Evolutionary conservation across 179 eudicot genomes (phyloP), one percentile per base, ranked within the genome.

Genomic region (Silene coronaria): DNA sequence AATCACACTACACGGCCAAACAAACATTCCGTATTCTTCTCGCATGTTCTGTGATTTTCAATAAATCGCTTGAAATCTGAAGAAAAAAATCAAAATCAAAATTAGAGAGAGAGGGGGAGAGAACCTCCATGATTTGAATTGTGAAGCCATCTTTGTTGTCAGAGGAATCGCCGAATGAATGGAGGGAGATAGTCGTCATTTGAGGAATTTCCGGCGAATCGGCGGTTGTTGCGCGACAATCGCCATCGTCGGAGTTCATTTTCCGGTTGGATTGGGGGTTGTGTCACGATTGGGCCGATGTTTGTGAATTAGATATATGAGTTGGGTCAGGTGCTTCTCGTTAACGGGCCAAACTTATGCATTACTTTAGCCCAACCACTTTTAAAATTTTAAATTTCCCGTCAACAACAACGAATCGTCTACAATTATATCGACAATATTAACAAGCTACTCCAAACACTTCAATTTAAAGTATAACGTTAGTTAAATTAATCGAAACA

Each of bases 21-120:
- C 89, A 61, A 90, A 94, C 87, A 92, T 75, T 22, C 98, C 98
- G 53, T 94, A 94, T 14, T 93, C 97, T 75, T 91, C 98, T 77
- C 77, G 81, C 89, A 91, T 88, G 69, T 79, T 90, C 98, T 93
- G 83, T 22, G 28, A 12, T 19, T 45, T 36, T 12, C 2, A 36
- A 9, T n/a, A 23, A 21, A 3, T 7, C 24, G 70, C 12, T 62
- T 67, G 9, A 14, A 80, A 5, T 9, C 45, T 14, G 1, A 63
- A n/a, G 17, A 19, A 55, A 71, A n/a, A 21, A 16, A 1, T 6
- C 42, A 32, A 32, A 32, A 2, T 32, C 5, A 22, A n/a, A 22
- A 0, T 21, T 2, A 21, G 23, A 23, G 17, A 19, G 23, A 27
- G 16, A 10, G 14, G 11, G 10, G 7, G 6, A 36, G 6, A 42